A percentile compares a stretch with the other conserved stretches of the same genome.
phyloP scores from a whole-genome alignment of 2,329 filamentous ascomycete genomes.

The Akanthomyces uredinophilus region DNA sequence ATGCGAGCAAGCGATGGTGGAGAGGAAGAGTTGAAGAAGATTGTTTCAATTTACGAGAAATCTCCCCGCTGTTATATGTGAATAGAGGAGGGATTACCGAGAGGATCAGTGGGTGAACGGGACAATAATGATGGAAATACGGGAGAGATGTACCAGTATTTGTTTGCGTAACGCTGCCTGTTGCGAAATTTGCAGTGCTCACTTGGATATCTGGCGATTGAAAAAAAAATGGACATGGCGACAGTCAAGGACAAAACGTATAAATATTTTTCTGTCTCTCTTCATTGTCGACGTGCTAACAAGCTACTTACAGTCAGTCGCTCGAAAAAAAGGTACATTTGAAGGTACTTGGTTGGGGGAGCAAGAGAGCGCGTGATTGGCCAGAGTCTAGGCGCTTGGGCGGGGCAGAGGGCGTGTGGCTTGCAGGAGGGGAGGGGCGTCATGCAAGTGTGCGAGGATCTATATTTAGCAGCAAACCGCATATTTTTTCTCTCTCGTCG shows the following conservation, averaged over 20 bases:
- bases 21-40: background rate
- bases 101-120: background rate
- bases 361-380: background rate
- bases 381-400: slow-evolving; percentile 1
- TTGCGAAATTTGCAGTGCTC: too few species aligned
- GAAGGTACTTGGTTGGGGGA: background rate
- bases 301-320: background rate
- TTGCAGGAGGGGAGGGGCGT: slow-evolving; percentile 5
- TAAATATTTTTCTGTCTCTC: background rate
- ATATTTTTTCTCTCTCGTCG: background rate
- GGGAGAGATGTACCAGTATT: too few species aligned
- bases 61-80: background rate
- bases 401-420: slow-evolving; percentile 1
- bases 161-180: too few species aligned
- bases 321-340: background rate
- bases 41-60: background rate
- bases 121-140: background rate
- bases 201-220: too few species aligned
- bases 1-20: background rate
- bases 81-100: background rate
- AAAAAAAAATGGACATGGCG: too few species aligned
- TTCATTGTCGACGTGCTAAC: background rate
- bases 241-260: background rate
- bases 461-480: slow-evolving; percentile 3
- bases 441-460: background rate